These are phyloP conservation scores for Guillardia theta DNA, from an alignment of 78 protist genomes.

Conservation along the genomic window DNA sequence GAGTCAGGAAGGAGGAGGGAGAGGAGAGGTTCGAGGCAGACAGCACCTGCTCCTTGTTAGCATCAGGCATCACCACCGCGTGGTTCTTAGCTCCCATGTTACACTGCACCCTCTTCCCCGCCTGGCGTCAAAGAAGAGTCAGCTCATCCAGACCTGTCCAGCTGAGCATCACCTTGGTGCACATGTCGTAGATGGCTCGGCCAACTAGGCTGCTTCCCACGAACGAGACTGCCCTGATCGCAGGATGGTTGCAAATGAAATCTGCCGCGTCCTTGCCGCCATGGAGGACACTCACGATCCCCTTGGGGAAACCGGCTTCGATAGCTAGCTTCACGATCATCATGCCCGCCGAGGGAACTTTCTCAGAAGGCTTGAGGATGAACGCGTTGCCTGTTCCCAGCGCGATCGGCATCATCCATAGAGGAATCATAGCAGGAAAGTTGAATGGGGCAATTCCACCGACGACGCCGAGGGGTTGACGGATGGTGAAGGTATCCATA, in stretches of 20 bases:
- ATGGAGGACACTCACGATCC: conserved; percentile 77
- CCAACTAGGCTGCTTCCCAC: conserved; percentile 91
- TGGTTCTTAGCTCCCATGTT: conserved; percentile 83
- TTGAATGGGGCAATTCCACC: conserved; percentile 70
- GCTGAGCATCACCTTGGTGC: too few relatives aligned
- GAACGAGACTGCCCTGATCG: conserved; percentile 90
- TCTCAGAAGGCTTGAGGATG: conserved; percentile 94
- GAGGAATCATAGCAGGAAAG: conserved; percentile 95
- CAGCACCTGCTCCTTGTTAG: conserved; percentile 79
- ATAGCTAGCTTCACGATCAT: conserved; percentile 77
- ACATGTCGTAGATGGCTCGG: conserved; percentile 69
- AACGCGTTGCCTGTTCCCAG: conserved; percentile 91
- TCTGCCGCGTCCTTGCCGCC: conserved; percentile 75
- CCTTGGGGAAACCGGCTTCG: conserved; percentile 80
- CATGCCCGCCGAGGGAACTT: not conserved
- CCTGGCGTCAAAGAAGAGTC: too few relatives aligned
- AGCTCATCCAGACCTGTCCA: too few relatives aligned
- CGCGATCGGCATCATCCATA: conserved; percentile 95
- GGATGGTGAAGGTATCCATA: conserved; percentile 75
- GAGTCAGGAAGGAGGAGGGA: too few relatives aligned
- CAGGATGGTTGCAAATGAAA: conserved; percentile 89
- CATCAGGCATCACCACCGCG: conserved; percentile 92
- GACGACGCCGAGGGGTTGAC: conserved; percentile 31
- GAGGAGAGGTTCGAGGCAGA: too few relatives aligned
- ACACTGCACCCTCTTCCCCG: conserved; percentile 39